Conservation (phyloP, 371 early-diverging fungal species). For the Mucor indicus region DNA sequence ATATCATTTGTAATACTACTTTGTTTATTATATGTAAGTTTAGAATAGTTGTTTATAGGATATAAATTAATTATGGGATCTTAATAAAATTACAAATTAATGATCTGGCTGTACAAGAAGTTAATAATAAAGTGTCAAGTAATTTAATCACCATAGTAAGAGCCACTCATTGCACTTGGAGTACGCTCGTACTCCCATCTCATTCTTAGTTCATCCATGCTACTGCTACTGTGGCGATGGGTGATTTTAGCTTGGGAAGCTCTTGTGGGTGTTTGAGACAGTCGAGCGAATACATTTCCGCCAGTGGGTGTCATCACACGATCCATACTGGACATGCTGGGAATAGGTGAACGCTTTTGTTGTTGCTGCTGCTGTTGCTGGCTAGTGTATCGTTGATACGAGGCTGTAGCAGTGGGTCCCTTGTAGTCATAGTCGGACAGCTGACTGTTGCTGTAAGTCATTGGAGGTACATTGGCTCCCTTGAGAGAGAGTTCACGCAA, state of each 20-base stretch:
- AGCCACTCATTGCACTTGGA: conserved; percentile 27
- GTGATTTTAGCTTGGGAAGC: conserved; percentile 45
- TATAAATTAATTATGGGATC: neutral
- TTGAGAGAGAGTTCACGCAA: conserved; percentile 32
- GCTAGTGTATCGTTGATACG: conserved; percentile 14
- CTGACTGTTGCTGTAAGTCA: conserved; percentile 5
- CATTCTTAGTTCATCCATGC: conserved; percentile 28
- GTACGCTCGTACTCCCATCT: conserved; percentile 20
- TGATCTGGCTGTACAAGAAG: neutral
- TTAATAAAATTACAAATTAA: conserved; percentile 4
- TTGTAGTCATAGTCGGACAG: conserved; percentile 13
- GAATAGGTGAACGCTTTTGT: neutral
- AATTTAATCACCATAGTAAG: conserved; percentile 17
- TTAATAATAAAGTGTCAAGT: neutral
- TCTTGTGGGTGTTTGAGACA: conserved; percentile 43
- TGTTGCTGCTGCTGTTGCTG: conserved; percentile 9
- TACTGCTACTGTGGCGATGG: conserved; percentile 28
- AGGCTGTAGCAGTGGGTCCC: conserved; percentile 7
- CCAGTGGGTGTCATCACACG: conserved; percentile 25
- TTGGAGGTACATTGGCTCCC: conserved; percentile 11
- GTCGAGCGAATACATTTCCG: conserved; percentile 41
- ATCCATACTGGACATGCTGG: conserved; percentile 9
- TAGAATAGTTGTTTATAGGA: neutral
- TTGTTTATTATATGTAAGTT: neutral
- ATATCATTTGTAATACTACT: too few species aligned